phyloP scores from a whole-genome alignment of 768 basidiomycete species.

The Rhodotorula paludigena region DNA sequence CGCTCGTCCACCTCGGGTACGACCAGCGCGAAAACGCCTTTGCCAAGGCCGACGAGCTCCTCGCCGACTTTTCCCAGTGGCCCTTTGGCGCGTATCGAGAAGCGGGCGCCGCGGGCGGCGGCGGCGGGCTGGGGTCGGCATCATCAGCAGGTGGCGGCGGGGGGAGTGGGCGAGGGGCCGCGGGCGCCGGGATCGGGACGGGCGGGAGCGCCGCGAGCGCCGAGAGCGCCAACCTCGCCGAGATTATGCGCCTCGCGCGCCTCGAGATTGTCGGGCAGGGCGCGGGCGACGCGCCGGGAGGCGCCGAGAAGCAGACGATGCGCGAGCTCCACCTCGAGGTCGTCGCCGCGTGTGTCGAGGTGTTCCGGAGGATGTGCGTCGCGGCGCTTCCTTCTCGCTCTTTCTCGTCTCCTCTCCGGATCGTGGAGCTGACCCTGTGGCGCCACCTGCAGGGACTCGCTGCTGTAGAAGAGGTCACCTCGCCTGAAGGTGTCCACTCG shows the following conservation, averaged over 20 bases:
- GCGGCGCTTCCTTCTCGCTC: neutral
- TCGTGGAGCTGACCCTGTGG: neutral
- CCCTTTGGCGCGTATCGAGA: conserved; percentile 58
- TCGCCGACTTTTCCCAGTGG: conserved; percentile 86
- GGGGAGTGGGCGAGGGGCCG: neutral
- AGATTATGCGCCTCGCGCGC: conserved; percentile 49
- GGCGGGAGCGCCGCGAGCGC: conserved; percentile 44
- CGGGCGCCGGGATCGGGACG: conserved; percentile 17
- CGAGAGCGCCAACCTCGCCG: conserved; percentile 49
- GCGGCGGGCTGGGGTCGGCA: neutral
- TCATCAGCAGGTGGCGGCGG: neutral
- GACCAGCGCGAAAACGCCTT: conserved; percentile 93
- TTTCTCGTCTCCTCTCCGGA: neutral
- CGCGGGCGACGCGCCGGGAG: conserved; percentile 15
- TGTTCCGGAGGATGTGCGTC: conserved; percentile 63
- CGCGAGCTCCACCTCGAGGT: conserved; percentile 80
- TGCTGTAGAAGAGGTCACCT: too few relatives aligned
- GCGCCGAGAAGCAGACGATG: conserved; percentile 44
- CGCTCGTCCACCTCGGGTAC: conserved; percentile 77
- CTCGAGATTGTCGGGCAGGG: conserved; percentile 44
- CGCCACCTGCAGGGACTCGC: neutral
- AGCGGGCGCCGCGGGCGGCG: neutral
- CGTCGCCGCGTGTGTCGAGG: conserved; percentile 85
- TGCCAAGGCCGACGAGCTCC: conserved; percentile 84
- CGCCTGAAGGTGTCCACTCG: neutral